Evolutionary conservation across 192 early-diverging fungal species (phyloP).

Genomic region (Entomortierella lignicola): DNA sequence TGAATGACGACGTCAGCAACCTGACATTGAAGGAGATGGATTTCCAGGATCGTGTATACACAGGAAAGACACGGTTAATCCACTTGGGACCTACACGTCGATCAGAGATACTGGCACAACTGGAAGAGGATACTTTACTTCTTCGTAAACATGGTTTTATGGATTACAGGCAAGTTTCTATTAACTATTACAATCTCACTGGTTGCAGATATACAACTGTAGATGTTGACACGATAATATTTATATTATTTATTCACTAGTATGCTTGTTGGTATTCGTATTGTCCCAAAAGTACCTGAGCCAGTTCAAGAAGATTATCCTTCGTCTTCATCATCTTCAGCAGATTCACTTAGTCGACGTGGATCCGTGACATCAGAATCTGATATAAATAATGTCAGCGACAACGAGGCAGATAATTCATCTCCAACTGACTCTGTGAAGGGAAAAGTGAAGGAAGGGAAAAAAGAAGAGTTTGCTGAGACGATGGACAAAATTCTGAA

Average conservation of each 20-base stretch:
- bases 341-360: neutral
- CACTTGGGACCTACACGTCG: slow-evolving; percentile 22
- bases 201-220: too few species aligned
- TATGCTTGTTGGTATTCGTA: slow-evolving; percentile 41
- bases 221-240: too few species aligned
- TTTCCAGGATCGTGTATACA: slow-evolving; percentile 37
- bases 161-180: slow-evolving; percentile 43
- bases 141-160: slow-evolving; percentile 47
- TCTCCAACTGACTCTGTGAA: neutral
- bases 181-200: neutral
- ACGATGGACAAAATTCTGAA: slow-evolving; percentile 3
- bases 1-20: slow-evolving; percentile 20
- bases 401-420: neutral
- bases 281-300: slow-evolving; percentile 25
- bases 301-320: neutral
- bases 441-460: neutral
- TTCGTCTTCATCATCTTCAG: slow-evolving; percentile 1
- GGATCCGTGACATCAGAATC: slow-evolving; percentile 28
- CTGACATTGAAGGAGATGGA: slow-evolving; percentile 49
- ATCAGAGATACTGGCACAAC: slow-evolving; percentile 24
- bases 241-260: neutral
- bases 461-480: neutral
- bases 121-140: slow-evolving; percentile 42
- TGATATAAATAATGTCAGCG: slow-evolving; percentile 6
- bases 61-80: slow-evolving; percentile 36